Conservation (phyloP, 2,329 filamentous ascomycete genomes). For the Claviceps paspali region DNA sequence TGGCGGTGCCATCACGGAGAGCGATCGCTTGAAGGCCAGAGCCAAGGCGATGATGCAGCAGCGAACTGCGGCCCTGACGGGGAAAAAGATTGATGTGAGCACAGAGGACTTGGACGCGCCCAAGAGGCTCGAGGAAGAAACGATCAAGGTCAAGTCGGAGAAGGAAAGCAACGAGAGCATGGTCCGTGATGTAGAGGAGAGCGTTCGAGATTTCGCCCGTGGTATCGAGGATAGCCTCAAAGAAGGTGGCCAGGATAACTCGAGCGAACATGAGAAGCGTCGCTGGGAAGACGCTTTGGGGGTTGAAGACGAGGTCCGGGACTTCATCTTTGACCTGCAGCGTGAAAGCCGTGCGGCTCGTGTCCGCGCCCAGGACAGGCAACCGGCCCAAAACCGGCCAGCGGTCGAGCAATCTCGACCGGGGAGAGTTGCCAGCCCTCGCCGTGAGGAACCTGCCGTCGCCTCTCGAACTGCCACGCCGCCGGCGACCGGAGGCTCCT, state of each 20-base stretch:
- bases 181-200: slow-evolving; percentile 93
- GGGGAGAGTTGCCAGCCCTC: slow-evolving; percentile 24
- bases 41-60: slow-evolving; percentile 99
- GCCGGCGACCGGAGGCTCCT: slow-evolving; percentile 44
- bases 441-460: slow-evolving; percentile 36
- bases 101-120: slow-evolving; percentile 66
- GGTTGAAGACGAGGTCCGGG: slow-evolving; percentile 90
- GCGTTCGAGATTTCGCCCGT: slow-evolving; percentile 73
- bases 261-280: slow-evolving; percentile 76
- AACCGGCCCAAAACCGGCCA: slow-evolving; percentile 25
- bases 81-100: slow-evolving; percentile 55
- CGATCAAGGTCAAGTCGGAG: slow-evolving; percentile 62
- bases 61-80: slow-evolving; percentile 79
- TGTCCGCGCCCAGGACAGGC: slow-evolving; percentile 44
- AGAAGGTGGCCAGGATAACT: slow-evolving; percentile 58
- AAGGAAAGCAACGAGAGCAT: slow-evolving; percentile 91
- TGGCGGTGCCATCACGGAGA: slow-evolving; percentile 79
- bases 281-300: slow-evolving; percentile 94
- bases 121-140: slow-evolving; percentile 81
- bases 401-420: slow-evolving; percentile 29
- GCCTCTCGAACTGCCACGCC: slow-evolving; percentile 34
- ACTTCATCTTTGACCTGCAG: slow-evolving; percentile 95
- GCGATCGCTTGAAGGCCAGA: slow-evolving; percentile 83
- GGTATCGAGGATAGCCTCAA: slow-evolving; percentile 80
- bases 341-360: slow-evolving; percentile 66